A percentile compares a stretch with the other conserved stretches of the same genome.
These are phyloP conservation scores for Aspergillus awamori DNA, from an alignment of 2,329 filamentous ascomycete genomes.

Conservation along the genomic window DNA sequence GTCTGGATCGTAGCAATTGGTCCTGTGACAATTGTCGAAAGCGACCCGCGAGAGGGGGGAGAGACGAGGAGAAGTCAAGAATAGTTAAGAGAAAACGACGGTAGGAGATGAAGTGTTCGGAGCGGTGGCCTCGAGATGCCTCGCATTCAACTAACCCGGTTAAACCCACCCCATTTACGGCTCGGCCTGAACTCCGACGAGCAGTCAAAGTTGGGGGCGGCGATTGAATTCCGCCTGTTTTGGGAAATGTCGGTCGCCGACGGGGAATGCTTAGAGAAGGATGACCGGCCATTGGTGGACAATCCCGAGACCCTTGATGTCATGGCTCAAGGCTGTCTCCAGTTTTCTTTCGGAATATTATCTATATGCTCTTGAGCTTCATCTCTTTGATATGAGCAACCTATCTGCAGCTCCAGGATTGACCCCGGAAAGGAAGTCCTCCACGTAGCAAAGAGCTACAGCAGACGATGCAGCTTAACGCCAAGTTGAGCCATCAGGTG, in stretches of 20 bases:
- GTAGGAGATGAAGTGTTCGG: not conserved
- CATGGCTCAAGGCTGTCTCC: not conserved
- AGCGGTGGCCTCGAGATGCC: not conserved
- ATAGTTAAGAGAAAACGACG: not conserved
- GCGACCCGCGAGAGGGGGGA: not conserved
- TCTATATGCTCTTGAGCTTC: not conserved
- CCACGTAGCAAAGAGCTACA: not conserved
- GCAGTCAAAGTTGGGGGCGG: slow-evolving; percentile 19
- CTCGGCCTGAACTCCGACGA: slow-evolving; percentile 20
- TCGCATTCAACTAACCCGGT: too few relatives aligned
- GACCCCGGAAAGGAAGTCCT: not conserved
- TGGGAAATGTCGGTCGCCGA: slow-evolving; percentile 31
- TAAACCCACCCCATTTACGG: slow-evolving; percentile 2
- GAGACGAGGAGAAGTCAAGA: slow-evolving; percentile 2
- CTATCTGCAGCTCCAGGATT: not conserved
- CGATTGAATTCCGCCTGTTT: slow-evolving; percentile 19
- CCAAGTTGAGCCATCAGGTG: not conserved
- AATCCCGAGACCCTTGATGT: slow-evolving; percentile 10
- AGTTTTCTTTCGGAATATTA: not conserved
- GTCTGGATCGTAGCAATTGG: not conserved
- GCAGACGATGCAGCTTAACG: not conserved
- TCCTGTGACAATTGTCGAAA: not conserved
- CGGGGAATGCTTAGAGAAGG: slow-evolving; percentile 12
- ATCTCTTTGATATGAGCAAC: not conserved
- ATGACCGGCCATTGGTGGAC: slow-evolving; percentile 28